Base-by-base conservation (phyloP, 495 filamentous ascomycete genomes). In the Chaetomium fimeti region DNA sequence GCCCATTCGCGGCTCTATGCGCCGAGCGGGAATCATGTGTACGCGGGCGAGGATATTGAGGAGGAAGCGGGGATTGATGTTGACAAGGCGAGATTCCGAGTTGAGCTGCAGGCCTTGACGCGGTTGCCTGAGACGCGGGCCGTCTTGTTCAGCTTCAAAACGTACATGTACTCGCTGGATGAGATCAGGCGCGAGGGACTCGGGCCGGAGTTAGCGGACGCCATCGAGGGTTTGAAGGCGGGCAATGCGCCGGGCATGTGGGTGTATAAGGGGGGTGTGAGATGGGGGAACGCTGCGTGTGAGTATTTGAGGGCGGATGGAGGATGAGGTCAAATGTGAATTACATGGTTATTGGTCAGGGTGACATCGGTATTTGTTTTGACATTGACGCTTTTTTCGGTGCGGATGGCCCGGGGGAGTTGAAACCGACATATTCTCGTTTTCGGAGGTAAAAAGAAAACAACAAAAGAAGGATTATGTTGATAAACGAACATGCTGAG, bases 111-210 rank as follows among this genome's bases (percentile, higher is more conserved):
- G 73, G 89, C 88, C 0, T 72, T 95, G 52, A 89, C 89, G 75
- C 84, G 92, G 7, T 73, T 94, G 28, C 89, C 90, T 0, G 68
- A 75, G 61, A 87, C 85, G 0, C 76, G 79, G 28, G 90, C 89
- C 1, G 67, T 93, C 11, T 77, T 93, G 1, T 93, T 95, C 73
- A 84, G 79, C 36, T 88, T 94, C 73, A 91, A 93, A 75, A 94
- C 89, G 12, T 94, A 92, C 74, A 71, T 87, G 43, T 92, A 91
- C 70, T 82, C 86, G 4, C 67, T 96, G 1, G 66, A 69, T 18
- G 79, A 88, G 20, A 81, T 96, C 63, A 91, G 87, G 74, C 83
- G 78, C 7, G 90, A 93, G 67, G 89, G 89, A 0, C 71, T 82
- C 4, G 86, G 85, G 0, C 81, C 85, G 70, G 82, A 86, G 29